Evolutionary conservation across 2,329 filamentous ascomycete genomes (phyloP).

Genomic region (Fusarium chaquense): DNA sequence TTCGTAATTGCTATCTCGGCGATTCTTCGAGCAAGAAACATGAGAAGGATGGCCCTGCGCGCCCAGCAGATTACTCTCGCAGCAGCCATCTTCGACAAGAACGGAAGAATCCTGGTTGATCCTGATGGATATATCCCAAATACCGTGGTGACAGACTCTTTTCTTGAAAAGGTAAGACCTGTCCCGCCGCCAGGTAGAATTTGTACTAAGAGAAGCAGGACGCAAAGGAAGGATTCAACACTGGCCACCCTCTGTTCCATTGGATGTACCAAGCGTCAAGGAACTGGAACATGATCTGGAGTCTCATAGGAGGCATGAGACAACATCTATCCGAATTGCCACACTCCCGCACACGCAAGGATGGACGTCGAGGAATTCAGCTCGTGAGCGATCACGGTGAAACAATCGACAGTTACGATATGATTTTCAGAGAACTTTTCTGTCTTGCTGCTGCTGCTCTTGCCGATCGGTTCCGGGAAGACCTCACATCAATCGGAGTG

Average conservation of each 20-base stretch:
- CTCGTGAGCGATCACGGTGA: constrained; percentile 67
- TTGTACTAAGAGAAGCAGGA: constrained; percentile 44
- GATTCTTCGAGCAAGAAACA: constrained; percentile 65
- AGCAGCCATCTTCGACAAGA: constrained; percentile 74
- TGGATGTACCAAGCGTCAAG: constrained; percentile 88
- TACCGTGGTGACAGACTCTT: constrained; percentile 82
- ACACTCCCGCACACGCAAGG: constrained; percentile 39
- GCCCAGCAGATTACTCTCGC: constrained; percentile 71
- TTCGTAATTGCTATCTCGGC: constrained; percentile 68
- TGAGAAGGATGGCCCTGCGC: constrained; percentile 66
- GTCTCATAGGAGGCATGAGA: constrained; percentile 78
- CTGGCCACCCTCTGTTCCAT: constrained; percentile 82
- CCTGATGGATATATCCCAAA: constrained; percentile 77
- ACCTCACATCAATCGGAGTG: constrained; percentile 72
- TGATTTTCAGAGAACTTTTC: constrained; percentile 85
- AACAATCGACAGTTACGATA: constrained; percentile 76
- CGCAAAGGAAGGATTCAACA: constrained; percentile 79
- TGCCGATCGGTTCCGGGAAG: constrained; percentile 73
- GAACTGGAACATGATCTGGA: constrained; percentile 78
- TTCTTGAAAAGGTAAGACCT: constrained; percentile 70
- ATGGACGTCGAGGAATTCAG: constrained; percentile 52
- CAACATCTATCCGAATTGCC: constrained; percentile 71
- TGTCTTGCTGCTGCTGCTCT: constrained; percentile 83
- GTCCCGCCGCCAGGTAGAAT: neutral
- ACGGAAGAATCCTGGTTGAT: constrained; percentile 75